Percentiles rank a stretch among this genome's conserved stretches.
phyloP scores from a whole-genome alignment of 345 rosid genomes.

The Bruguiera sexangula region DNA sequence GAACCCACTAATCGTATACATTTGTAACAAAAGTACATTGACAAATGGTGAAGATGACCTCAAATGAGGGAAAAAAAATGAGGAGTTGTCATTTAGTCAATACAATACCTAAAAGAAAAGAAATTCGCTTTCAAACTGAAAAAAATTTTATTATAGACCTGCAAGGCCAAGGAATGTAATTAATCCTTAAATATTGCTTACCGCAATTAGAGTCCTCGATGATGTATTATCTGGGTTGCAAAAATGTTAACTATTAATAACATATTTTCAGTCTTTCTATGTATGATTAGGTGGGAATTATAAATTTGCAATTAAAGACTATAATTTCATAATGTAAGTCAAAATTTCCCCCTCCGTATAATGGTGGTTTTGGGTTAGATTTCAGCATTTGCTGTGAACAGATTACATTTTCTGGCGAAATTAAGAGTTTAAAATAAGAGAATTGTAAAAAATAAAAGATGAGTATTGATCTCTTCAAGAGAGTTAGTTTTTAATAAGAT shows the following conservation, averaged over 20 bases:
- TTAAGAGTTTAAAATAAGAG: too few relatives aligned
- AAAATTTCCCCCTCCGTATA: too few relatives aligned
- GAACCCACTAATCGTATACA: conserved; percentile 14
- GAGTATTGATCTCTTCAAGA: too few relatives aligned
- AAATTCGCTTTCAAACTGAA: conserved; percentile 17
- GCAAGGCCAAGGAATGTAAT: neutral
- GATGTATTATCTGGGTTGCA: neutral
- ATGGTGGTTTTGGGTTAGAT: neutral
- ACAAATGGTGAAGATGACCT: conserved; percentile 17
- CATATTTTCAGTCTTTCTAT: too few relatives aligned
- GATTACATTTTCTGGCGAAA: too few relatives aligned
- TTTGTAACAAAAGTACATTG: conserved; percentile 20
- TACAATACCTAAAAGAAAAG: conserved; percentile 53
- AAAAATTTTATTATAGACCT: neutral
- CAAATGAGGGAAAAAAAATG: neutral
- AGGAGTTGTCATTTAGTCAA: conserved; percentile 37
- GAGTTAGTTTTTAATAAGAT: too few relatives aligned
- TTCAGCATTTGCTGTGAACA: conserved; percentile 24
- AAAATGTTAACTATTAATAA: too few relatives aligned
- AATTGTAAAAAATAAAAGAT: too few relatives aligned
- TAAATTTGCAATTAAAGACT: too few relatives aligned
- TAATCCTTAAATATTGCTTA: conserved; percentile 7
- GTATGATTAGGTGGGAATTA: too few relatives aligned
- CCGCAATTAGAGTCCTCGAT: neutral
- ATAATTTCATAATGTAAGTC: too few relatives aligned